These are phyloP conservation scores for Camellia japonica DNA, from an alignment of 148 eudicot genomes.

Conservation along the genomic window DNA sequence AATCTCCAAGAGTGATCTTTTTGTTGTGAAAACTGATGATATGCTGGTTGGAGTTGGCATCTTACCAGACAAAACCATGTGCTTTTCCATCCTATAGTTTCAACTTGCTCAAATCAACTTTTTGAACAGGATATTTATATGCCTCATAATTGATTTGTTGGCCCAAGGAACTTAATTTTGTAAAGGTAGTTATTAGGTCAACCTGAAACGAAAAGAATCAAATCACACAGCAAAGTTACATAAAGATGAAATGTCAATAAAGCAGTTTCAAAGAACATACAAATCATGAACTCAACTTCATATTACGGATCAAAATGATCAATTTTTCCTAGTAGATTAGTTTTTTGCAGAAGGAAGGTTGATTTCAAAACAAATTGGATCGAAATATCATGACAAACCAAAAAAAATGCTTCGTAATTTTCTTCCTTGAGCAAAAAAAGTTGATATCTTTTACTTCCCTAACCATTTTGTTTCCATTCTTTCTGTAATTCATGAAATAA, in stretches of 20 bases:
- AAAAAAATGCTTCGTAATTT: too few species aligned
- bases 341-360: too few species aligned
- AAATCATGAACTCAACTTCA: neutral
- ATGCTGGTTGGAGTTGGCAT: too few species aligned
- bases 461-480: neutral
- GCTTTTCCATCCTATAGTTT: conserved; percentile 41
- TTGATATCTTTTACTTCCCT: neutral
- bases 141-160: conserved; percentile 90
- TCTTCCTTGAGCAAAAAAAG: neutral
- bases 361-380: too few species aligned
- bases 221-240: neutral
- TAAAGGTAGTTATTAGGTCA: conserved; percentile 81
- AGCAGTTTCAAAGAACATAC: neutral
- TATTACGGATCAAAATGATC: neutral
- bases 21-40: neutral
- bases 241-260: neutral
- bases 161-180: conserved; percentile 84
- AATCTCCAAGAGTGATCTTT: neutral
- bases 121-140: conserved; percentile 72
- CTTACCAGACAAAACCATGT: neutral
- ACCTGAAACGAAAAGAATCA: conserved; percentile 48
- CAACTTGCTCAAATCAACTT: conserved; percentile 68
- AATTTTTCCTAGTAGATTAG: too few species aligned
- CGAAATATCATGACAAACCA: too few species aligned
- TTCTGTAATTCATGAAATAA: neutral